phyloP scores from a whole-genome alignment of 2,329 filamentous ascomycete genomes.

The Boeremia exigua region DNA sequence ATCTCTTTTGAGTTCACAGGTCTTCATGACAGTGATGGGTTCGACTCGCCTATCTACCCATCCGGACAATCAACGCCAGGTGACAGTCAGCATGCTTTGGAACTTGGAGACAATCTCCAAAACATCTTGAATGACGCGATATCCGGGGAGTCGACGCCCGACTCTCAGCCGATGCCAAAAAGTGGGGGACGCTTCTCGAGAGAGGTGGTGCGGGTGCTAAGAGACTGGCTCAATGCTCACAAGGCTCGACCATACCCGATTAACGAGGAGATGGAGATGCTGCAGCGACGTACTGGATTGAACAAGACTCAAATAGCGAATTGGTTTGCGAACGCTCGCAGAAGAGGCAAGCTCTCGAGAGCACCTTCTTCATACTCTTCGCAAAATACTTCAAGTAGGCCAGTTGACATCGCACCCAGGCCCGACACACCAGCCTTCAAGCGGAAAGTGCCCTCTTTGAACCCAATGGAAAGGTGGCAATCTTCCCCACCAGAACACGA shows the following conservation, averaged over 20 bases:
- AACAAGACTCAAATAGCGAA: conserved; percentile 35
- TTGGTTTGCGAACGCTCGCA: conserved; percentile 39
- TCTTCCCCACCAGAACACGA: conserved; percentile 39
- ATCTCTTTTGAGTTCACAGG: conserved; percentile 5
- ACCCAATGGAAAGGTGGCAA: conserved; percentile 38
- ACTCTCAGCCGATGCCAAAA: neutral
- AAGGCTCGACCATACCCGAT: conserved; percentile 31
- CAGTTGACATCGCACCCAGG: conserved; percentile 32
- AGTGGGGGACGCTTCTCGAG: conserved; percentile 28
- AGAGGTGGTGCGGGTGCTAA: conserved; percentile 32
- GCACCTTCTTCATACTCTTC: conserved; percentile 9
- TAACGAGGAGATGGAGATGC: conserved; percentile 25
- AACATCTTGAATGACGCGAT: neutral
- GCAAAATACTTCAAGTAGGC: conserved; percentile 3
- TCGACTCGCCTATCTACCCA: conserved; percentile 8
- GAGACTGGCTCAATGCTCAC: conserved; percentile 33
- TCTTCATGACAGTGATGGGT: conserved; percentile 8
- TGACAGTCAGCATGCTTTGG: conserved; percentile 2
- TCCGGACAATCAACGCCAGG: conserved; percentile 16
- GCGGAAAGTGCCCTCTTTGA: conserved; percentile 12
- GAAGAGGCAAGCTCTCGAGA: conserved; percentile 29
- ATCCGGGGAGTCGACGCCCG: neutral
- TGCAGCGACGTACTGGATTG: conserved; percentile 30
- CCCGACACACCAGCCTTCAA: conserved; percentile 31
- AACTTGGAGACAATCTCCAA: conserved; percentile 6